Base-by-base conservation (phyloP, 2,329 filamentous ascomycete species). In the Arthroderma sp. region DNA sequence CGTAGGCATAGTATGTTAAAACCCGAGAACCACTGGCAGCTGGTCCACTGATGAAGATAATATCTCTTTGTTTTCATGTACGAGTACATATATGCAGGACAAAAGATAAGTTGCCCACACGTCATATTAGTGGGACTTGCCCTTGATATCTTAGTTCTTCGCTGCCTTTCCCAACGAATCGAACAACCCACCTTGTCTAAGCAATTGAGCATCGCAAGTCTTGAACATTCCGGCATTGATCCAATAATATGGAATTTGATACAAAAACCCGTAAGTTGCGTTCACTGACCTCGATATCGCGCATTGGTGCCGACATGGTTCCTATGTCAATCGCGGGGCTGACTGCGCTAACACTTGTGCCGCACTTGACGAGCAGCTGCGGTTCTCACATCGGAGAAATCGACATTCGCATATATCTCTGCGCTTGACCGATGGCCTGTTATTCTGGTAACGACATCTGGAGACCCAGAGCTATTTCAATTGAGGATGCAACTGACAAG, bases 361-460 rank as follows among this genome's bases (percentile, higher is more conserved):
- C 32, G 9, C 28, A 11, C 33, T 11, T 11, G n/a, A 11, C 6
- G 6, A 6, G 34, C 48, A 93, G 85, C 82, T 39, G 79, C 78
- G 49, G 93, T 82, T 62, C 74, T 72, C 54, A 96, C 87, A 33
- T 79, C 75, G 56, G 88, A 96, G 68, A 77, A 77, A 57, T 83
- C 74, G 36, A 95, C 87, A 40, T 96, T 96, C 61, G 91, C 84
- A 43, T 86, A 80, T 64, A 72, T 80, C 48, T 94, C 91, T 6
- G 89, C 86, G 31, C 75, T 82, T 57, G 82, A 87, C 53, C 75
- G 91, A 62, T 98, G 89, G 91, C 91, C 91, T 10, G 73, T 94
- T 46, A 98, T 98, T 59, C 68, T 98, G 55, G 86, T 93, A 56
- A 61, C 75, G 1, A 30, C 0, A 22, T 22, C 15, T 22, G 15